These are phyloP conservation scores for Citropsis articulata DNA, from an alignment of 345 rosid species.

Conservation along the genomic window DNA sequence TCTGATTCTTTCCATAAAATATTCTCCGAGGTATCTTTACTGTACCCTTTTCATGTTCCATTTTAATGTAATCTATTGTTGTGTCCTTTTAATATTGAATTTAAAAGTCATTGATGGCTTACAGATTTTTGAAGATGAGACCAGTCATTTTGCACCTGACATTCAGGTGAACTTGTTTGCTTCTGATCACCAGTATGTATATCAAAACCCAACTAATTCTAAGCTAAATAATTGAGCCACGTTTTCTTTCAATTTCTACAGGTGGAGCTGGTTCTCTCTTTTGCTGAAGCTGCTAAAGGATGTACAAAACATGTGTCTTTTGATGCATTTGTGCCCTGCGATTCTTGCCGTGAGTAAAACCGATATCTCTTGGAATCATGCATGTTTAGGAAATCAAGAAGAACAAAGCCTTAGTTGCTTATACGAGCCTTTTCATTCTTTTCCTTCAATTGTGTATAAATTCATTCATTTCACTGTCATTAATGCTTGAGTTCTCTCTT, in stretches of 20 bases:
- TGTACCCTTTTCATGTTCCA: slow-evolving; percentile 1
- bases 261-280: slow-evolving; percentile 73
- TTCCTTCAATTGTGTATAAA: neutral
- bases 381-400: neutral
- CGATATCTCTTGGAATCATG: slow-evolving; percentile 1
- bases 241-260: slow-evolving; percentile 21
- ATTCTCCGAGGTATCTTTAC: slow-evolving; percentile 68
- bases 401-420: neutral
- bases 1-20: slow-evolving; percentile 83
- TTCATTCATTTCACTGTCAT: neutral
- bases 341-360: slow-evolving; percentile 68
- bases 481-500: slow-evolving; percentile 1
- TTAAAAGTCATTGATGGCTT: slow-evolving; percentile 18
- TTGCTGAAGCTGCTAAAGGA: slow-evolving; percentile 81
- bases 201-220: slow-evolving; percentile 12
- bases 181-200: slow-evolving; percentile 8
- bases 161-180: slow-evolving; percentile 50
- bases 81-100: slow-evolving; percentile 20
- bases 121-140: slow-evolving; percentile 74
- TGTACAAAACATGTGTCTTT: slow-evolving; percentile 75
- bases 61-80: slow-evolving; percentile 2
- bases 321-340: slow-evolving; percentile 76
- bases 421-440: neutral
- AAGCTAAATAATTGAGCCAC: slow-evolving; percentile 19
- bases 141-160: slow-evolving; percentile 51